phyloP scores from a whole-genome alignment of 2,329 filamentous ascomycete species.

The Trichoderma atroviride region DNA sequence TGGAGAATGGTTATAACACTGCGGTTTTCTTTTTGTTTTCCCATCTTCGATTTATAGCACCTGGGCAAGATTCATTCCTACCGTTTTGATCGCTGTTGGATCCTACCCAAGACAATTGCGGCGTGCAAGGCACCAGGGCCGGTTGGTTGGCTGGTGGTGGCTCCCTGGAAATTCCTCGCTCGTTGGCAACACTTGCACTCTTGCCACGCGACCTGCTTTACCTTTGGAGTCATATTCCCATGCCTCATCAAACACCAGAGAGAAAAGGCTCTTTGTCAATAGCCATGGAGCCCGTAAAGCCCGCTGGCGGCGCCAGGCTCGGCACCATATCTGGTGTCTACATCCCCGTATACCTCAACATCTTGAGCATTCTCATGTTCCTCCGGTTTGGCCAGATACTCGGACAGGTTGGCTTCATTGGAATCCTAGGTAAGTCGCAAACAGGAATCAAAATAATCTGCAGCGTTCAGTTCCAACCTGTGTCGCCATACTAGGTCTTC shows the following conservation, averaged over 20 bases:
- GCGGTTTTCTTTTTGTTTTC: background rate
- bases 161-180: background rate
- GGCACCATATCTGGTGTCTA: constrained; percentile 80
- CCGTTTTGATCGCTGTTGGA: background rate
- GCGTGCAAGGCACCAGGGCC: background rate
- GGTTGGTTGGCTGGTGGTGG: background rate
- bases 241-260: constrained; percentile 28
- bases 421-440: constrained; percentile 68
- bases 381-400: constrained; percentile 83
- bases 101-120: background rate
- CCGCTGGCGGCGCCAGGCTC: constrained; percentile 58
- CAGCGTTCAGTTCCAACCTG: background rate
- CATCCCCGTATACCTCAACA: constrained; percentile 85
- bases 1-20: background rate
- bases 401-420: constrained; percentile 76
- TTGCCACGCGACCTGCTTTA: background rate
- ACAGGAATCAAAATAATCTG: background rate
- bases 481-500: constrained; percentile 57
- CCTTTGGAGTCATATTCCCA: background rate
- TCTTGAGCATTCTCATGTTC: constrained; percentile 91
- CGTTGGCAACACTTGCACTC: background rate
- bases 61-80: background rate
- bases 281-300: constrained; percentile 43
- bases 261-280: constrained; percentile 26
- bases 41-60: background rate